Evolutionary conservation across 2,329 filamentous ascomycete species (phyloP).

Genomic region (Microascus cirrosus): DNA sequence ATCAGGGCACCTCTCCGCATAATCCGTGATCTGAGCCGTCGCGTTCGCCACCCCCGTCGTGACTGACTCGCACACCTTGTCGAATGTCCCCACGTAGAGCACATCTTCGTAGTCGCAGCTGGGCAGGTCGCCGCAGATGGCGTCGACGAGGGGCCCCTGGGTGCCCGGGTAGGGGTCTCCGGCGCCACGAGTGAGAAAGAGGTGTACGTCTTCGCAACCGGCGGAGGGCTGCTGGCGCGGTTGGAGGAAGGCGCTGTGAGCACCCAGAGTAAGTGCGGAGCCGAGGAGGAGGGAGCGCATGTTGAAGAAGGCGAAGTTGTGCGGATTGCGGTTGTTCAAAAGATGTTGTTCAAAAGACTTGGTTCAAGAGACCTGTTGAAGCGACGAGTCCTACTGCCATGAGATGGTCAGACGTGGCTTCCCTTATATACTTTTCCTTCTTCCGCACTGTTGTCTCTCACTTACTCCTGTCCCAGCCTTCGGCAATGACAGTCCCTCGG

Average conservation of each 20-base stretch:
- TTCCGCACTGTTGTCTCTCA: too few relatives aligned
- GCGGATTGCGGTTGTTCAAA: too few relatives aligned
- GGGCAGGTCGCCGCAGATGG: conserved; percentile 14
- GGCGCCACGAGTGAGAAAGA: conserved; percentile 17
- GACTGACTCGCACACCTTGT: conserved; percentile 23
- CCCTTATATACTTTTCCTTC: too few relatives aligned
- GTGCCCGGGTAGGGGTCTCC: conserved; percentile 19
- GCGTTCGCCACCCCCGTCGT: conserved; percentile 22
- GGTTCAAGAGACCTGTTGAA: too few relatives aligned
- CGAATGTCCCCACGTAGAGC: conserved; percentile 16
- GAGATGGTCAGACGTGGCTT: too few relatives aligned
- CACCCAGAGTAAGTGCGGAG: too few relatives aligned
- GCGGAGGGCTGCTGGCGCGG: neutral
- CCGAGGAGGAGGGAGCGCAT: too few relatives aligned
- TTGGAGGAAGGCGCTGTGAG: neutral
- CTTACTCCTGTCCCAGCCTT: too few relatives aligned
- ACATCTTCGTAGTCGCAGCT: conserved; percentile 22
- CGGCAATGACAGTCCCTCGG: too few relatives aligned
- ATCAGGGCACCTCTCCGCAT: conserved; percentile 25
- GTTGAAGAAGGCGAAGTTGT: too few relatives aligned
- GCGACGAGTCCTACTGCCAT: too few relatives aligned
- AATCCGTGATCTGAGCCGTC: conserved; percentile 23
- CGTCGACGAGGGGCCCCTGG: conserved; percentile 14
- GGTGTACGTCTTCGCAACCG: conserved; percentile 15
- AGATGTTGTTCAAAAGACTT: too few relatives aligned